Percentiles rank a stretch among this genome's conserved stretches.
These are phyloP conservation scores for Sclerotinia minor DNA, from an alignment of 2,329 filamentous ascomycete species.

Conservation along the genomic window DNA sequence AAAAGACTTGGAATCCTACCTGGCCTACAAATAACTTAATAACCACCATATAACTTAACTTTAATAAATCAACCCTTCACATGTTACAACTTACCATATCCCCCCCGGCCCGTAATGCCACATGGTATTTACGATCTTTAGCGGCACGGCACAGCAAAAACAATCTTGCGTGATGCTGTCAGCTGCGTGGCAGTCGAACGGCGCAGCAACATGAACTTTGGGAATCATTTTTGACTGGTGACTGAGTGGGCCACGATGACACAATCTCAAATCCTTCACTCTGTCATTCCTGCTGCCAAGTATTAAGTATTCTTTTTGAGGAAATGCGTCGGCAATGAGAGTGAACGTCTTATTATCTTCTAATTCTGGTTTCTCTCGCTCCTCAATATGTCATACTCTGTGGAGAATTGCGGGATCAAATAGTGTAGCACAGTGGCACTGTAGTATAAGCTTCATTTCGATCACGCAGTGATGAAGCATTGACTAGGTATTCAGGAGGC, in stretches of 20 bases:
- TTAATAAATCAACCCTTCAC: not conserved
- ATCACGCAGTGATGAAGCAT: conserved; percentile 17
- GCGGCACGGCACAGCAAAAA: conserved; percentile 25
- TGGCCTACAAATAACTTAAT: not conserved
- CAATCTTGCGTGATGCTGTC: conserved; percentile 26
- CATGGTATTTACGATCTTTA: conserved; percentile 24
- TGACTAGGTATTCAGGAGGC: conserved; percentile 14
- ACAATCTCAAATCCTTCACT: conserved; percentile 12
- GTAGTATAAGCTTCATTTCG: conserved; percentile 24
- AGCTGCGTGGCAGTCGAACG: conserved; percentile 25
- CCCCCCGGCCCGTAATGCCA: conserved; percentile 21
- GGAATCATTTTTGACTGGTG: conserved; percentile 5
- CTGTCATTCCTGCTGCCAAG: not conserved
- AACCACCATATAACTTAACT: too few relatives aligned
- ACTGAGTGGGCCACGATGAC: conserved; percentile 19
- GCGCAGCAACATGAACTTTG: conserved; percentile 11
- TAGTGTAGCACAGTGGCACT: conserved; percentile 7
- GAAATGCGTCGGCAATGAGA: not conserved
- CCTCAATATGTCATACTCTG: not conserved
- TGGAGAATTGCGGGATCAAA: not conserved
- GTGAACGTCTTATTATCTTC: not conserved
- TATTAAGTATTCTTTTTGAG: not conserved
- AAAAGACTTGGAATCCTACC: not conserved
- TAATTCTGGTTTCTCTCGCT: not conserved
- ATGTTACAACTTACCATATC: not conserved